Evolutionary conservation across 352 stramenopile species (phyloP), one percentile per base, ranked within the genome.

Genomic region (Phytophthora pisi): DNA sequence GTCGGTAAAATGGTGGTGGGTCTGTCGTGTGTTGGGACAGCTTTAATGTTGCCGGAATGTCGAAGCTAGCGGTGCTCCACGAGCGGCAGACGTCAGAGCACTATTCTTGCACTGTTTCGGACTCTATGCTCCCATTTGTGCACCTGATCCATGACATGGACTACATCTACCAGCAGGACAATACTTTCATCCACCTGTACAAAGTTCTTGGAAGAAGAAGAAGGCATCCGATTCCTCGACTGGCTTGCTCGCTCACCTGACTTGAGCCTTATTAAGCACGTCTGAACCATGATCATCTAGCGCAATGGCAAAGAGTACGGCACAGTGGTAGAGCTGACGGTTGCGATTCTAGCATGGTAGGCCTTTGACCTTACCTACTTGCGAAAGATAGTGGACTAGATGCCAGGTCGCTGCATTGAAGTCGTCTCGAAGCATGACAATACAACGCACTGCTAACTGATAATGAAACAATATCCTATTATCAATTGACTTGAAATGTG

Each of bases 151-250:
- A 64, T 40, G 66, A 51, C 9, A 10, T 57, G 3, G 64, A 56
- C 6, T 66, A 52, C 47, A 51, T 70, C 47, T 76, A 51, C 16
- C 55, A 75, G 26, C 47, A 63, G 16, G 61, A 68, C n/a, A 62
- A 62, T n/a, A 45, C 51, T 4, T 57, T 28, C 6, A 68, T 68
- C 15, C 61, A 68, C 15, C 16, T n/a, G 3, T 45, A 45, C 2
- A 16, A 47, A 57, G n/a, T 58, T 63, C 18, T 50, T 68, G 23
- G 1, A 58, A 2, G 64, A 68, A 34, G 18, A 68, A 34, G 18
- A 61, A 38, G 2, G 52, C 1, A 46, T 60, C 7, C 60, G 16
- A 5, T 20, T 59, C 3, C 18, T 68, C 9, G 11, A 51, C 2
- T 68, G 53, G 46, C 47, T 47, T 8, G 45, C 53, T 0, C 34